phyloP scores from a whole-genome alignment of 2,329 filamentous ascomycete genomes.

The Aspergillus candidus region DNA sequence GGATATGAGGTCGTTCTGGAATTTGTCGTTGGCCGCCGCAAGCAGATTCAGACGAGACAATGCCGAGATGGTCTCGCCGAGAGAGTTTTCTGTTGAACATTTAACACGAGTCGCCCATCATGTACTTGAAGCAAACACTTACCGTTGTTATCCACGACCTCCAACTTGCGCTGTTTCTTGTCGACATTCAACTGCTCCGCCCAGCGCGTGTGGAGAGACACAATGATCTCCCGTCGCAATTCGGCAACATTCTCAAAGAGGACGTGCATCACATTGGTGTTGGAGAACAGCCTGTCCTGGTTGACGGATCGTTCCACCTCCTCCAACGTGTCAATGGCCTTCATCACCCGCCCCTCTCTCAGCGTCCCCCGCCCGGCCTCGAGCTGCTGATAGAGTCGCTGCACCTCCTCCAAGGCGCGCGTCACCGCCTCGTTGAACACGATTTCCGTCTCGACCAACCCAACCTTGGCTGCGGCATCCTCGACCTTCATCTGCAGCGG shows the following conservation, averaged over 20 bases:
- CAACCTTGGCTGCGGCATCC: conserved; percentile 51
- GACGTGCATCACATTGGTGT: conserved; percentile 44
- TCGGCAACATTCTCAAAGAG: conserved; percentile 60
- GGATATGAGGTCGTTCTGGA: conserved; percentile 28
- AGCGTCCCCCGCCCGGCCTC: conserved; percentile 43
- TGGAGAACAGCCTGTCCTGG: conserved; percentile 24
- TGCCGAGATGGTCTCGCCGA: conserved; percentile 28
- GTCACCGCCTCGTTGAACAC: conserved; percentile 52
- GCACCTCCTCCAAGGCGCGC: conserved; percentile 46
- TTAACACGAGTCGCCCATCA: no score
- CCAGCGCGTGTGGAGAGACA: conserved; percentile 67
- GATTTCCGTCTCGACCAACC: conserved; percentile 53
- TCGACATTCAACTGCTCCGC: conserved; percentile 60
- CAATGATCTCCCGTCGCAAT: conserved; percentile 60
- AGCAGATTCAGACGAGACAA: conserved; percentile 29
- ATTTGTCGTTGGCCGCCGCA: conserved; percentile 22
- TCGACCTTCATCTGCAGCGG: conserved; percentile 59
- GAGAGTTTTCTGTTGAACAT: conserved; percentile 11
- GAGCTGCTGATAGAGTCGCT: conserved; percentile 45
- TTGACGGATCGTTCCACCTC: conserved; percentile 32
- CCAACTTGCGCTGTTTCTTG: conserved; percentile 48
- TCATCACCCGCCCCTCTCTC: conserved; percentile 39
- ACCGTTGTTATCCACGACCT: conserved; percentile 49
- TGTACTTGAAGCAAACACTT: conserved; percentile 32
- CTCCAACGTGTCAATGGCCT: conserved; percentile 46